These are phyloP conservation scores for Paecilomyces formosus DNA, from an alignment of 2,329 filamentous ascomycete genomes.

Conservation along the genomic window DNA sequence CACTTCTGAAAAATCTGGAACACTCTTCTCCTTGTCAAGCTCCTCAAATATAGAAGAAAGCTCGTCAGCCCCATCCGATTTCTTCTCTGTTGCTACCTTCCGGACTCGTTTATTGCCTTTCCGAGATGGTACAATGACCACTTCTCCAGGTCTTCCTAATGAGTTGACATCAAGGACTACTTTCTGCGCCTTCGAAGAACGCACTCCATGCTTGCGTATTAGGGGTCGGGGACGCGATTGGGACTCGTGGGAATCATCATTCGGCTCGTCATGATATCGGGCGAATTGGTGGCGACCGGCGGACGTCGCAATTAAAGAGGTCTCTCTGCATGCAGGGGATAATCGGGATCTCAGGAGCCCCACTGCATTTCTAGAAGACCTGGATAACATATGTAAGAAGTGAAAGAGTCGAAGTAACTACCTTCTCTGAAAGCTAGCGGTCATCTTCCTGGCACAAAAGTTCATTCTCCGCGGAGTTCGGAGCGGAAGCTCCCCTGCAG, in stretches of 20 bases:
- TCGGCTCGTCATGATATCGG: not conserved
- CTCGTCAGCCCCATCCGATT: slow-evolving; percentile 4
- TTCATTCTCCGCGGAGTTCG: not conserved
- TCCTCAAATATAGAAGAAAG: slow-evolving; percentile 20
- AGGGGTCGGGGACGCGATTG: not conserved
- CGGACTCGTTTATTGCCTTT: slow-evolving; percentile 11
- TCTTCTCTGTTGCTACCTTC: slow-evolving; percentile 5
- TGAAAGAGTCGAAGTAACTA: not conserved
- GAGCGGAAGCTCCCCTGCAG: not conserved
- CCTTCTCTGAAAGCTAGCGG: not conserved
- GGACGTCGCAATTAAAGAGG: not conserved
- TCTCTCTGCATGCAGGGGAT: not conserved
- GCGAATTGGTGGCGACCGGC: not conserved
- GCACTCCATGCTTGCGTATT: slow-evolving; percentile 4
- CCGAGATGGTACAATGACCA: slow-evolving; percentile 24
- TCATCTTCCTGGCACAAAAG: not conserved
- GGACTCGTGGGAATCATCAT: not conserved
- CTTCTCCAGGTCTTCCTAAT: slow-evolving; percentile 29
- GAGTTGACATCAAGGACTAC: slow-evolving; percentile 23
- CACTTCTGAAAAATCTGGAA: slow-evolving; percentile 11
- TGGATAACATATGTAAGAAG: not conserved
- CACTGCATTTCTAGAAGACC: not conserved
- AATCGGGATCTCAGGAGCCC: not conserved
- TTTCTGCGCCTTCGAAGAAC: slow-evolving; percentile 3
- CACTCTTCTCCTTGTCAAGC: slow-evolving; percentile 13